A percentile compares a stretch with the other conserved stretches of the same genome.
phyloP scores from a whole-genome alignment of 2,329 filamentous ascomycete species.

The Alternaria brassicae region DNA sequence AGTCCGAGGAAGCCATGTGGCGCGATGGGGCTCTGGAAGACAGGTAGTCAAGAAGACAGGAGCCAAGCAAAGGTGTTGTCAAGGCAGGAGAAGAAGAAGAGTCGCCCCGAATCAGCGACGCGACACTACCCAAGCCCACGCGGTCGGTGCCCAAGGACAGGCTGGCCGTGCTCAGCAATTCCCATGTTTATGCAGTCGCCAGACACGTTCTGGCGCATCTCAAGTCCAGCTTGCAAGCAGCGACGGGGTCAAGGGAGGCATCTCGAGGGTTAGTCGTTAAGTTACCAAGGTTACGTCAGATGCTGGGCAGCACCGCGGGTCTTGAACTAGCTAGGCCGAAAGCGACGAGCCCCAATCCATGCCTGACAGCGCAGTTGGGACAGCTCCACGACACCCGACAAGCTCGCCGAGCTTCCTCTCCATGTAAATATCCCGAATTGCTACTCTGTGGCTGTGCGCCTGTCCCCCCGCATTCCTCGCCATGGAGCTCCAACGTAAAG shows the following conservation, averaged over 20 bases:
- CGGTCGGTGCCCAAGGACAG: conserved; percentile 7
- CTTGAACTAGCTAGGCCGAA: conserved; percentile 31
- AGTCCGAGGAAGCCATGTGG: conserved; percentile 44
- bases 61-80: conserved; percentile 8
- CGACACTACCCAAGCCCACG: conserved; percentile 11
- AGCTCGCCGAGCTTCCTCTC: conserved; percentile 34
- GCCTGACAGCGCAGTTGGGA: conserved; percentile 41
- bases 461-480: conserved; percentile 22
- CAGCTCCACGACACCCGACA: conserved; percentile 42
- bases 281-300: conserved; percentile 30
- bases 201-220: conserved; percentile 2
- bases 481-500: conserved; percentile 76
- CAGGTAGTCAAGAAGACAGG: not conserved
- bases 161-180: not conserved
- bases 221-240: not conserved
- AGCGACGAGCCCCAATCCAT: conserved; percentile 33
- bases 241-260: not conserved
- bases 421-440: conserved; percentile 39
- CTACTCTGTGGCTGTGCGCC: conserved; percentile 39
- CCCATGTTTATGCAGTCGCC: conserved; percentile 1
- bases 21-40: not conserved
- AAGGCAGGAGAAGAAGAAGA: conserved; percentile 6
- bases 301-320: conserved; percentile 15
- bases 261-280: conserved; percentile 3
- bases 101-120: conserved; percentile 12